phyloP scores from a whole-genome alignment of 106 monocot genomes.

The Xerophyta viscosa region DNA sequence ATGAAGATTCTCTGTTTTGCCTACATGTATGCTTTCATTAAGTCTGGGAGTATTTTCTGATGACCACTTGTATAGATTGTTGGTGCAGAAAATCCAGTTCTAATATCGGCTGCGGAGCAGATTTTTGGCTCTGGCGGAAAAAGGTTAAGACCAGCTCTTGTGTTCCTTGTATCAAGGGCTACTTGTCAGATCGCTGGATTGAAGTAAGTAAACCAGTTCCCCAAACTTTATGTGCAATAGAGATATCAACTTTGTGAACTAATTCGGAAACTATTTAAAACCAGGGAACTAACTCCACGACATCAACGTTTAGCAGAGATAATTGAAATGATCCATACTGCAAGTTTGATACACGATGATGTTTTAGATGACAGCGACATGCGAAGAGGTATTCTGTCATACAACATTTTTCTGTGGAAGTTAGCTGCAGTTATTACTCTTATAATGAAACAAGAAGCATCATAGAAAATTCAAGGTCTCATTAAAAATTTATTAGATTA shows the following conservation, averaged over 20 bases:
- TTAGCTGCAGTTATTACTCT: no score
- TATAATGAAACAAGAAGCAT: no score
- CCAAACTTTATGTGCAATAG: neutral
- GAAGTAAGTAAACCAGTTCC: constrained; percentile 59
- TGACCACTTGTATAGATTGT: constrained; percentile 46
- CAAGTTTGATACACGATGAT: constrained; percentile 99
- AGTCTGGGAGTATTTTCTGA: constrained; percentile 13
- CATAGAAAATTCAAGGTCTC: no score
- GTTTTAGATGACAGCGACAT: constrained; percentile 86
- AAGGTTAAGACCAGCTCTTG: constrained; percentile 85
- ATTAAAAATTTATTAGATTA: no score
- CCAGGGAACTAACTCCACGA: constrained; percentile 65
- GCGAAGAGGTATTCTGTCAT: constrained; percentile 60
- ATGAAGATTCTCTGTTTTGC: no score
- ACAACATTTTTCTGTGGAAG: neutral
- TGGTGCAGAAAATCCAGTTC: constrained; percentile 93
- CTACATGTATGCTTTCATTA: no score
- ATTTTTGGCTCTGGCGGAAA: constrained; percentile 98
- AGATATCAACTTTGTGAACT: constrained; percentile 6
- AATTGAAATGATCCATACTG: constrained; percentile 99
- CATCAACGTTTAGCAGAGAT: constrained; percentile 95
- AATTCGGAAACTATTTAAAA: constrained; percentile 8
- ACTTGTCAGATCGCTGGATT: constrained; percentile 66
- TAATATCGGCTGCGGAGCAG: constrained; percentile 92
- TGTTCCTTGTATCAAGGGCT: constrained; percentile 88